Base-by-base conservation (phyloP, 768 basidiomycete genomes). In the Tricholoma hemisulphureum region DNA sequence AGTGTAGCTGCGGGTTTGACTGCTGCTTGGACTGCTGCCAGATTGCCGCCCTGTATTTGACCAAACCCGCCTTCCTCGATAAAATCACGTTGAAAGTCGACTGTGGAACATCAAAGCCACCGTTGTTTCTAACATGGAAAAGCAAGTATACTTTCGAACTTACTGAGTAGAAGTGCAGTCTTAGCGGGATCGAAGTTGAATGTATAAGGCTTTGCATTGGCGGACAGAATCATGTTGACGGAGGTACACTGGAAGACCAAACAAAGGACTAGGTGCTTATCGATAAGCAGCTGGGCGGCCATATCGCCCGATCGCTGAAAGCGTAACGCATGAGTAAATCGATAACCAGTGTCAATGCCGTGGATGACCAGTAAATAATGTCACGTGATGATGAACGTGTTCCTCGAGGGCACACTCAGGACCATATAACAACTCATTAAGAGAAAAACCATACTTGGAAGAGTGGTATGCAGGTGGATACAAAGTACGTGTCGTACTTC, bases 161-260 rank as follows among this genome's bases (percentile, higher is more conserved):
- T 10, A 49, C 46, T 49, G 16, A 49, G 46, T 29, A 49, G 46
- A 18, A 49, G 46, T 10, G 46, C 46, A 28, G 46, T 29, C 46
- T 49, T 49, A n/a, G 28, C 26, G n/a, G 46, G 46, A 49, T 49
- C 46, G 28, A 49, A 49, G n/a, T 8, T 49, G 46, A 49, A 49
- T n/a, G 46, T 9, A 6, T 49, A 49, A 49, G 46, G 46, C 16
- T 29, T 49, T 49, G 46, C 46, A 49, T 29, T 49, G 24, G 46
- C 46, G 26, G 24, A 49, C n/a, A 49, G 46, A 29, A 28, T 18
- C 46, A 49, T 49, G 28, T 49, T 24, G 43, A 45, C 23, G 14
- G 10, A 45, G 43, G 23, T 13, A 21, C 20, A 21, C 35, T 16
- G 7, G 14, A 6, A 16, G n/a, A n/a, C n/a, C 21, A 11, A 45